Evolutionary conservation across 2,329 filamentous ascomycete species (phyloP), one percentile per base, ranked within the genome.

Genomic region (Knufia fluminis): DNA sequence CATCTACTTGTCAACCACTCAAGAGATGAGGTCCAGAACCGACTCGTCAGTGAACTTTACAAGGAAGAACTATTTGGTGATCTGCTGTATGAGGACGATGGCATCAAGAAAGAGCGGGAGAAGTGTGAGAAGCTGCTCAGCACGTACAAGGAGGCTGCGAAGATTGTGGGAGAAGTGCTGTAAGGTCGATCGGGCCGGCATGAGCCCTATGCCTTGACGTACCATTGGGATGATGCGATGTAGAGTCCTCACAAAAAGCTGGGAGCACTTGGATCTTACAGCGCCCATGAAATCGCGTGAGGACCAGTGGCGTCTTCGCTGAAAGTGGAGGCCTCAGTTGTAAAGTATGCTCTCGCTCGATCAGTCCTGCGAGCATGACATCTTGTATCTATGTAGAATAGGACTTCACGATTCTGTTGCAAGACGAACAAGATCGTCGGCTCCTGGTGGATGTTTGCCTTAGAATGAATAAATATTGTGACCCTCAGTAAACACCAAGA

Each of bases 1-100:
- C 92, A 98, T 66, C 79, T 98, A 41, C 79, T 98, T 28, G 92
- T 98, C 64, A 98, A 98, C 69, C 87, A 96, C 73, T 94, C 87
- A 71, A 96, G 97, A 68, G 92, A 98, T 59, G 91, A 91, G 10
- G 90, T 98, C 26, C 92, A 98, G 69, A 98, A 98, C 69, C 80
- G 92, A 40, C 80, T 98, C 4, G 92, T 98, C 50, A 95, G 86
- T 65, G 87, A 95, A 66, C 75, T 98, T 45, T 98, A 98, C 75
- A 91, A 87, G 69, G 92, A 97, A 67, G 71, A 81, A 28, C 72
- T 95, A 28, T 97, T 97, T 61, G 82, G 89, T 59, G 91, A 98
- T 65, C 77, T 98, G 48, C 74, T 98, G 33, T 97, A 98, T 68
- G 92, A 98, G 68, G 92, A 98, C 63, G 92, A 98, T 64, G 87